A percentile compares a stretch with the other conserved stretches of the same genome.
phyloP scores from a whole-genome alignment of 345 rosid genomes.

The Schrenkiella parvula region DNA sequence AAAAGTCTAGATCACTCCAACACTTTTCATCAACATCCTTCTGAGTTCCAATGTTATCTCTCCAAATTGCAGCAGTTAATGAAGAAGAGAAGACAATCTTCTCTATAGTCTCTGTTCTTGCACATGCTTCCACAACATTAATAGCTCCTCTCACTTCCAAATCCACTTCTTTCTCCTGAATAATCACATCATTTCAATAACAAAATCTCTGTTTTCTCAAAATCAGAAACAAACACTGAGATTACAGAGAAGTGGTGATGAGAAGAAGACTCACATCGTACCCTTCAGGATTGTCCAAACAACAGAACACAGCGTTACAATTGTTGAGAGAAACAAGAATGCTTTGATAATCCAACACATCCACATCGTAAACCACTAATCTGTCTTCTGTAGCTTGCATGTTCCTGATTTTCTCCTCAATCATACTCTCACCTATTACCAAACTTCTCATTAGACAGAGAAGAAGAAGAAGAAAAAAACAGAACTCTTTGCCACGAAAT shows the following conservation, averaged over 20 bases:
- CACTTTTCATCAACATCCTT: slow-evolving; percentile 72
- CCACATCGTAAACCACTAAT: slow-evolving; percentile 44
- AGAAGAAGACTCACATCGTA: slow-evolving; percentile 45
- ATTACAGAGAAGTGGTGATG: neutral
- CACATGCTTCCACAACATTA: slow-evolving; percentile 86
- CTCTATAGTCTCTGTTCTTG: slow-evolving; percentile 55
- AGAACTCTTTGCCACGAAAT: neutral
- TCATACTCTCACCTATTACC: slow-evolving; percentile 46
- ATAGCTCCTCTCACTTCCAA: slow-evolving; percentile 81
- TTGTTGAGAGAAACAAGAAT: slow-evolving; percentile 59
- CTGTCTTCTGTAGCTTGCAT: slow-evolving; percentile 53
- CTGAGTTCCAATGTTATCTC: slow-evolving; percentile 51
- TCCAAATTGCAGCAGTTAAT: slow-evolving; percentile 79
- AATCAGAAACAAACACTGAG: neutral
- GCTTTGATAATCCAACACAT: slow-evolving; percentile 70
- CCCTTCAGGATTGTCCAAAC: slow-evolving; percentile 57
- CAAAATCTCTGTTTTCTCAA: neutral
- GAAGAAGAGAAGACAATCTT: slow-evolving; percentile 75
- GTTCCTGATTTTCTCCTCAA: slow-evolving; percentile 51
- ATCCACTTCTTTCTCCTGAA: slow-evolving; percentile 56
- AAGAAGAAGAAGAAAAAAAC: neutral
- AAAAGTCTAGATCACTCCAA: slow-evolving; percentile 74
- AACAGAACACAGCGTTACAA: slow-evolving; percentile 64
- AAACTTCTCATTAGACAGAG: neutral
- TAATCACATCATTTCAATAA: neutral